A percentile compares a stretch with the other conserved stretches of the same genome.
Conservation (phyloP, 73 alveolate species). For the Symbiodinium natans region DNA sequence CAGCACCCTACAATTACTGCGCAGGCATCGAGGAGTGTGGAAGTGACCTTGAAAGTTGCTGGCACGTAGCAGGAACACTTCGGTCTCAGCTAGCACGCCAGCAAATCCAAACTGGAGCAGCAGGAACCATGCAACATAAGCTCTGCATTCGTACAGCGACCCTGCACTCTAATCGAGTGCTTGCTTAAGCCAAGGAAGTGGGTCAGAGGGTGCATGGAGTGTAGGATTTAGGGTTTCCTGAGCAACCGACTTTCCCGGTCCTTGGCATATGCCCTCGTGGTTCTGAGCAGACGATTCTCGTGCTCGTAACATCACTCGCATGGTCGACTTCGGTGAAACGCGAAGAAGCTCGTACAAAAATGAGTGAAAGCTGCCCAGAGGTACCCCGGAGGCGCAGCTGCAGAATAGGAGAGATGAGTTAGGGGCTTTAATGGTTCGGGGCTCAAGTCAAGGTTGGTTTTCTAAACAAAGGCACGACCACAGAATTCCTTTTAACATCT, state of each 20-base stretch:
- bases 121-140: neutral
- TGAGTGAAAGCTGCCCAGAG: neutral
- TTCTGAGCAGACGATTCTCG: neutral
- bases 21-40: neutral
- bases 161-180: neutral
- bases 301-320: neutral
- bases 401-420: too few relatives aligned
- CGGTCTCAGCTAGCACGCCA: neutral
- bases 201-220: too few relatives aligned
- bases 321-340: neutral
- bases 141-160: neutral
- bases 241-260: neutral
- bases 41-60: neutral
- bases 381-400: neutral
- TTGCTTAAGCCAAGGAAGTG: too few relatives aligned
- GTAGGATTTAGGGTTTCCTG: too few relatives aligned
- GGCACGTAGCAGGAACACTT: neutral
- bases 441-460: too few relatives aligned
- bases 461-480: too few relatives aligned
- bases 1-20: too few relatives aligned
- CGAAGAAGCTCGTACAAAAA: neutral
- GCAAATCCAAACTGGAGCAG: neutral
- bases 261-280: neutral
- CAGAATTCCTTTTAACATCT: too few relatives aligned
- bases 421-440: too few relatives aligned